Conservation (phyloP, 768 basidiomycete genomes). For the Psilocybe cyanescens region DNA sequence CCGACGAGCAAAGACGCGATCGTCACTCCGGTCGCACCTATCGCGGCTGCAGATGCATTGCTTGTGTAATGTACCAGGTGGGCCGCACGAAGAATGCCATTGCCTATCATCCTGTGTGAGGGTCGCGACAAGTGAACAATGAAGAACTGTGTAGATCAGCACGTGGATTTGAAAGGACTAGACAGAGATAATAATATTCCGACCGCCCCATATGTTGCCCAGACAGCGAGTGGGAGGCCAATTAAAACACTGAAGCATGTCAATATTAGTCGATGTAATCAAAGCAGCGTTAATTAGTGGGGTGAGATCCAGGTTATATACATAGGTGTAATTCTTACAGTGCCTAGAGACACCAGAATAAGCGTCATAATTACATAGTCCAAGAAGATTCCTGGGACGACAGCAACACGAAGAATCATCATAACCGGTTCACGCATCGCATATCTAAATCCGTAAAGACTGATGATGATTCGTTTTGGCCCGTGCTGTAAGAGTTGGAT, state of each 20-base stretch:
- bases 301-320: not conserved
- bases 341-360: not conserved
- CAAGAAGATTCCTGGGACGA: not conserved
- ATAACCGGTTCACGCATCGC: not conserved
- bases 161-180: not conserved
- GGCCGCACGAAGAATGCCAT: conserved; percentile 22
- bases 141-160: not conserved
- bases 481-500: not conserved
- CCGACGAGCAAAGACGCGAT: conserved; percentile 15
- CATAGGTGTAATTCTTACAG: not conserved
- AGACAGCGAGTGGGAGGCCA: not conserved
- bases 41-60: conserved; percentile 19
- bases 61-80: conserved; percentile 20
- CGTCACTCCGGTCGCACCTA: conserved; percentile 25
- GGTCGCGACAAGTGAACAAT: too few relatives aligned
- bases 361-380: not conserved
- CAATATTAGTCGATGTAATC: not conserved
- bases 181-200: not conserved
- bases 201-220: not conserved
- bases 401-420: not conserved
- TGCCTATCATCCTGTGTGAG: conserved; percentile 22
- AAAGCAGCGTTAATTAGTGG: not conserved
- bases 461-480: not conserved
- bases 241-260: not conserved
- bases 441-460: too few relatives aligned